A percentile compares a stretch with the other conserved stretches of the same genome.
phyloP scores from a whole-genome alignment of 164 flowering plant genomes.

The Chloranthus sessilifolius region DNA sequence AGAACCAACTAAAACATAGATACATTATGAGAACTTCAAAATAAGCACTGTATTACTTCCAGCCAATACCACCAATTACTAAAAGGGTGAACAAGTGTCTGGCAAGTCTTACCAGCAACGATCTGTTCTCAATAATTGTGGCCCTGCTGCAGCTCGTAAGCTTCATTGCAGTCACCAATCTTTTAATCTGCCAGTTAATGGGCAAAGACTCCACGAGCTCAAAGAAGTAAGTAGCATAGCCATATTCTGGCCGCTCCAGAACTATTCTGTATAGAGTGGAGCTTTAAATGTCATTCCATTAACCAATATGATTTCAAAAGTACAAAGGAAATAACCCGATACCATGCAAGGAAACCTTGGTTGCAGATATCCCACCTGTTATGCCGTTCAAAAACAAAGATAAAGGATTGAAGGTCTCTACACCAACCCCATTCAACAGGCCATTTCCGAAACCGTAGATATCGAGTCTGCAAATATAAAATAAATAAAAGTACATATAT shows the following conservation, averaged over 20 bases:
- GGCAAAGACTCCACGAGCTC: conserved; percentile 62
- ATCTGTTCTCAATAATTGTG: conserved; percentile 69
- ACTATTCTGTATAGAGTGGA: conserved; percentile 59
- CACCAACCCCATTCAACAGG: conserved; percentile 99
- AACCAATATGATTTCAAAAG: background rate
- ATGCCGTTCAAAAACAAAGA: conserved; percentile 88
- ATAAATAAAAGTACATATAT: background rate
- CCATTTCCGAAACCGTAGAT: conserved; percentile 67
- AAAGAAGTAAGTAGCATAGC: conserved; percentile 97
- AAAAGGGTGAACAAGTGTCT: background rate
- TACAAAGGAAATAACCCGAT: background rate
- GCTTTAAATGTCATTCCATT: conserved; percentile 1
- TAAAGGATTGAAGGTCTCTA: conserved; percentile 86
- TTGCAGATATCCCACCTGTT: conserved; percentile 48
- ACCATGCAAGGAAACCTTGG: background rate
- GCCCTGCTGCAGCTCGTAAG: conserved; percentile 63
- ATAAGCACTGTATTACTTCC: no score
- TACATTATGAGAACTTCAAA: no score
- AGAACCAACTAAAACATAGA: no score
- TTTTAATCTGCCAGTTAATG: conserved; percentile 77
- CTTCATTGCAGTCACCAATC: conserved; percentile 78
- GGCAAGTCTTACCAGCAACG: conserved; percentile 46
- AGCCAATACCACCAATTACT: background rate
- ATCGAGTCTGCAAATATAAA: conserved; percentile 43
- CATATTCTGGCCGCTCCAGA: conserved; percentile 96